Percentiles rank a stretch among this genome's conserved stretches.
Evolutionary conservation across 768 basidiomycete species (phyloP).

Genomic region (Kwoniella europaea): DNA sequence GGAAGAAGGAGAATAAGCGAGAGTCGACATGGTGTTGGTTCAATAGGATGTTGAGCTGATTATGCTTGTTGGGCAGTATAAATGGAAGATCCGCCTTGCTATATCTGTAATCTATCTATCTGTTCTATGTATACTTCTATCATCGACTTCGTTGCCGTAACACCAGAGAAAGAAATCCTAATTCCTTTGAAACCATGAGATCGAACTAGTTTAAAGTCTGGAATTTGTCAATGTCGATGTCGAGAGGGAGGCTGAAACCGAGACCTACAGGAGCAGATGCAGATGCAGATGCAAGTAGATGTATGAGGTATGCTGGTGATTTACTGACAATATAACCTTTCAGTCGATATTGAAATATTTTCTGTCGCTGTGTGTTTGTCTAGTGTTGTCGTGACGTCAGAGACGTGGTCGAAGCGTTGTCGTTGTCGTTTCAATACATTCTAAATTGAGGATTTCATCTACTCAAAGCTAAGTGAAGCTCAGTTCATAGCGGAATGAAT

Average conservation of each 20-base stretch:
- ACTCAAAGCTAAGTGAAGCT: no score
- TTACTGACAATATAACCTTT: neutral
- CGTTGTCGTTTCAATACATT: neutral
- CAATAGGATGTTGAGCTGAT: neutral
- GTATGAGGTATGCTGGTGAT: neutral
- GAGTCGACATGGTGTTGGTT: neutral
- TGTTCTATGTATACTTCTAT: no score
- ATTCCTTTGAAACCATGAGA: no score
- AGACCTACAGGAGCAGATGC: neutral
- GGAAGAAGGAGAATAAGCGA: neutral
- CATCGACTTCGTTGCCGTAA: neutral
- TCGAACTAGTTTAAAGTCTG: neutral
- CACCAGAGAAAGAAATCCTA: neutral
- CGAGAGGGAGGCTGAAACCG: slow-evolving; percentile 3
- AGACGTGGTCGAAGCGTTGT: slow-evolving; percentile 5
- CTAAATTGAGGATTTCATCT: neutral
- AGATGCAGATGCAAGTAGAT: neutral
- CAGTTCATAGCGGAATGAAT: no score
- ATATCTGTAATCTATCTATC: no score
- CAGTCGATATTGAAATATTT: neutral
- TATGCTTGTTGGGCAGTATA: neutral
- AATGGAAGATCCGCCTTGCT: no score
- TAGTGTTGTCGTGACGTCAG: slow-evolving; percentile 4
- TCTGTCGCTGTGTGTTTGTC: neutral
- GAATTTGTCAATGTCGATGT: neutral